Conservation (phyloP, 106 monocot genomes). For the Posidonia australis region DNA sequence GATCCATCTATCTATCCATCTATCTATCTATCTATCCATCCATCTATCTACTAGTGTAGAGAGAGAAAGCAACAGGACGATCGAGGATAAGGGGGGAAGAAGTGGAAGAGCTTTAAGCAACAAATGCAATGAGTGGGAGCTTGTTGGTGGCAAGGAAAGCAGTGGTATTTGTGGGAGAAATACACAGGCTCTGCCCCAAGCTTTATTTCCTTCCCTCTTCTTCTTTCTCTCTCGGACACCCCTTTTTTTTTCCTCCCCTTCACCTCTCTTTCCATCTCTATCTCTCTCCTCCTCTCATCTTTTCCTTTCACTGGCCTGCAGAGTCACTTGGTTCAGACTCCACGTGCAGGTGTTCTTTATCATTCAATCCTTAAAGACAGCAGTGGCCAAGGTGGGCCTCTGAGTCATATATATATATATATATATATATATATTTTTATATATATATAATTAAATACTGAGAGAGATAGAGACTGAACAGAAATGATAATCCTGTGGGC, state of each 20-base stretch:
- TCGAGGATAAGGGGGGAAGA: conserved; percentile 14
- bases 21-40: background rate
- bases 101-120: conserved; percentile 25
- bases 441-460: conserved; percentile 13
- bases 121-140: conserved; percentile 25
- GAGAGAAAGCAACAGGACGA: conserved; percentile 12
- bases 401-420: background rate
- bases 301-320: conserved; percentile 5
- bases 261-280: background rate
- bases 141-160: conserved; percentile 15
- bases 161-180: conserved; percentile 2
- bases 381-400: conserved; percentile 21
- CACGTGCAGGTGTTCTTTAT: conserved; percentile 20
- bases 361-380: conserved; percentile 14
- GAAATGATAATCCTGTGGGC: conserved; percentile 13
- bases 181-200: background rate
- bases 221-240: background rate
- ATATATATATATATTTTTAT: background rate
- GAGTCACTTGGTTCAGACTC: conserved; percentile 45
- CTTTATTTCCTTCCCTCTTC: background rate
- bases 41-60: background rate
- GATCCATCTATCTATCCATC: background rate
- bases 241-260: background rate
- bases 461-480: background rate
- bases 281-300: background rate